A percentile compares a stretch with the other conserved stretches of the same genome.
Conservation (phyloP, 306 rosid genomes). For the Inga oerstediana region DNA sequence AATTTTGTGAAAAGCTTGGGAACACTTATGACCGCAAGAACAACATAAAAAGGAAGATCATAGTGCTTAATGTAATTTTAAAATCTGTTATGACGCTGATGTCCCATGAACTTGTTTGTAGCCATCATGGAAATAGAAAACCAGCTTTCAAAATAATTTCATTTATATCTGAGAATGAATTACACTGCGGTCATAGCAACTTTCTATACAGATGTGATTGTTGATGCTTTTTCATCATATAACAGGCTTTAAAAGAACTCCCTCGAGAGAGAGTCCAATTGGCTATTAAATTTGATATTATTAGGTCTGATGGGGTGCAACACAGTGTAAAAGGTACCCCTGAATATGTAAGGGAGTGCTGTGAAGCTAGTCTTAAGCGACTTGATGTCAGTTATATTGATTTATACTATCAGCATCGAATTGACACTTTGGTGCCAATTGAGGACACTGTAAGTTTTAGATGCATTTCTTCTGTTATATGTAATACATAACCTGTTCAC, state of each 20-base stretch:
- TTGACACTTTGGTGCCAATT: conserved; percentile 66
- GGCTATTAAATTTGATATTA: conserved; percentile 73
- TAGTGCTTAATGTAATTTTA: not conserved
- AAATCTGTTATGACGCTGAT: not conserved
- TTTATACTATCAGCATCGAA: conserved; percentile 58
- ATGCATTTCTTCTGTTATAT: not conserved
- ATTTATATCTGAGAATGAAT: not conserved
- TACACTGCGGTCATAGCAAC: not conserved
- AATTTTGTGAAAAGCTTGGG: not conserved
- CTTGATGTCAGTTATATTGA: conserved; percentile 56
- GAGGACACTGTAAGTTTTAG: conserved; percentile 67
- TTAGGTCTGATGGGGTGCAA: conserved; percentile 14
- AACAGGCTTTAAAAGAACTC: conserved; percentile 69
- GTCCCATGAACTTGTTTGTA: not conserved
- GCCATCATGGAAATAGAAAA: not conserved
- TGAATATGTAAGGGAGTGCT: conserved; percentile 61
- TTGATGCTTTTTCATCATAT: conserved; percentile 16
- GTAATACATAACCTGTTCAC: not conserved
- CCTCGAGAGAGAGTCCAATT: conserved; percentile 68
- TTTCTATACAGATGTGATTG: not conserved
- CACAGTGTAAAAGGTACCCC: conserved; percentile 55
- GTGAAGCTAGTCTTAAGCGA: conserved; percentile 70
- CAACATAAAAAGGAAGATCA: not conserved
- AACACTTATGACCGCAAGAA: not conserved
- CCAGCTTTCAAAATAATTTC: not conserved